Percentiles rank a stretch among this genome's conserved stretches.
These are phyloP conservation scores for Coemansia aciculifera DNA, from an alignment of 192 early-diverging fungal genomes.

Conservation along the genomic window DNA sequence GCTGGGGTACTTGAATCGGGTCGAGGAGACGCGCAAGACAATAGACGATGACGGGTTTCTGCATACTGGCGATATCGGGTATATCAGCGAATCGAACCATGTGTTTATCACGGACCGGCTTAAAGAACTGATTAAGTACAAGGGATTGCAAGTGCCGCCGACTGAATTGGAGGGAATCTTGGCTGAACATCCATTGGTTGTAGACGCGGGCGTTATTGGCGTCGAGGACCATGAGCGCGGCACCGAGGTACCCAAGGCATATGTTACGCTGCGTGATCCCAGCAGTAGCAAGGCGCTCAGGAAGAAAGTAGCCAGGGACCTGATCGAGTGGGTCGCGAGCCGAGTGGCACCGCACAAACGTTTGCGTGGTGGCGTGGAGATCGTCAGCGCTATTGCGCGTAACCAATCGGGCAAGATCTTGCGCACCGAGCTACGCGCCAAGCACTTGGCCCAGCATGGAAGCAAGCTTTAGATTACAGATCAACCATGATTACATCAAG, in stretches of 20 bases:
- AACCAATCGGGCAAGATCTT: slow-evolving; percentile 46
- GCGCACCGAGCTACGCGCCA: slow-evolving; percentile 27
- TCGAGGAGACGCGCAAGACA: slow-evolving; percentile 64
- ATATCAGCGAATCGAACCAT: slow-evolving; percentile 63
- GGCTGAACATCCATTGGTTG: slow-evolving; percentile 63
- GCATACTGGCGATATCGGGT: slow-evolving; percentile 79
- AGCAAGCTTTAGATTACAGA: slow-evolving; percentile 27
- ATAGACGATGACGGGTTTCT: slow-evolving; percentile 76
- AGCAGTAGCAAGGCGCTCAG: background rate
- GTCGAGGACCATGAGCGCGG: slow-evolving; percentile 57
- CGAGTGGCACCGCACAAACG: slow-evolving; percentile 42
- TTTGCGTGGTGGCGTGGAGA: slow-evolving; percentile 40
- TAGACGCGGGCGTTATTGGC: slow-evolving; percentile 70
- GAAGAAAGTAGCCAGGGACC: background rate
- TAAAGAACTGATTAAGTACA: slow-evolving; percentile 94
- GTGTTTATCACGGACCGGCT: slow-evolving; percentile 68
- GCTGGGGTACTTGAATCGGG: slow-evolving; percentile 80
- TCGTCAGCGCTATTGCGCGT: slow-evolving; percentile 26
- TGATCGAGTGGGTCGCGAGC: slow-evolving; percentile 21
- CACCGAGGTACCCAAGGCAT: slow-evolving; percentile 78
- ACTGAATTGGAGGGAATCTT: slow-evolving; percentile 81
- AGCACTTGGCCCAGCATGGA: slow-evolving; percentile 6
- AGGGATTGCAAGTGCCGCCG: slow-evolving; percentile 76
- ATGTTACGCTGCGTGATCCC: slow-evolving; percentile 55
- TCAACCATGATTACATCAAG: background rate